Base-by-base conservation (phyloP, 73 alveolate species). In the Tetrahymena borealis region DNA sequence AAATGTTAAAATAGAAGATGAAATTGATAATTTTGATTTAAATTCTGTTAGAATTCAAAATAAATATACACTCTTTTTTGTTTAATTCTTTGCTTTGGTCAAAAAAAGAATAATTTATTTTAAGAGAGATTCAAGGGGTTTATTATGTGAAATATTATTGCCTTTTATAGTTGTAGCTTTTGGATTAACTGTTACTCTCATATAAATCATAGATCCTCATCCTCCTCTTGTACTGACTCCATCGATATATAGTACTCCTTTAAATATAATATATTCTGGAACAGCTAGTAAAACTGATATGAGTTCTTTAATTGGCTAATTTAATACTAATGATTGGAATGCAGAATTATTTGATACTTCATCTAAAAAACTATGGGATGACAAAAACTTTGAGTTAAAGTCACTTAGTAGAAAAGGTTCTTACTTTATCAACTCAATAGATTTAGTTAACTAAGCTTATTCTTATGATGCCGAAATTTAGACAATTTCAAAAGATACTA, bases 131-230 rank as follows among this genome's bases (percentile, higher is more conserved):
- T 28, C 31, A 11, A 96, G 94, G 78, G 96, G 98, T 20, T 90
- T 95, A 20, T 16, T 96, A 31, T 43, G 96, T 8, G 99, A 97
- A 91, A 91, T 97, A 15, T 20, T 95, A 36, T 60, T 96, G 12
- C 99, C 99, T 28, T 91, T 97, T 1, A 16, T 97, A 15, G 41
- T 97, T 16, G 97, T 97, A 11, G 78, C 96, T 35, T 41, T 91
- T 32, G 99, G 99, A 78, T 92, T 97, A 11, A 94, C 91, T 90
- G 41, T 96, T 33, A 40, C 95, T 13, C 94, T 94, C 28, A 40
- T 91, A 12, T 39, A 78, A 39, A 38, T 40, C 79, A 91, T 94
- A 36, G 42, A 28, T 33, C 91, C 35, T 78, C 94, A 93, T 92
- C 79, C 85, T 11, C 3, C 60, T 11, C 40, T 78, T 0, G 41